Evolutionary conservation across 2,329 filamentous ascomycete species (phyloP), one percentile per base, ranked within the genome.

Genomic region (Colletotrichum spinosum): DNA sequence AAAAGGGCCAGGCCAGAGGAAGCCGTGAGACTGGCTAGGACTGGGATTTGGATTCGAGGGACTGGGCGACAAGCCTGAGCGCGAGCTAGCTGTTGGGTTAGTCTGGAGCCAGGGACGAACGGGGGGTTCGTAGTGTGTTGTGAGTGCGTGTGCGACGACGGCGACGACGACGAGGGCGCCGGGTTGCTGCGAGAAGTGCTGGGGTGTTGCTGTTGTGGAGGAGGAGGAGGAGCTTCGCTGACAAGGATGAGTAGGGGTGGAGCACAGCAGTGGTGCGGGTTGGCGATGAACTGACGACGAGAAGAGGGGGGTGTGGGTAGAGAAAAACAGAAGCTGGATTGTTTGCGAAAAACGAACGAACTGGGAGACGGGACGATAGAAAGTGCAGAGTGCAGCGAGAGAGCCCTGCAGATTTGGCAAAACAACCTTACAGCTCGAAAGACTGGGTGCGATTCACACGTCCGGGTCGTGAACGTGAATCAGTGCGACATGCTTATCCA

Each of bases 11-110:
- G 33, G 49, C 39, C 34, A 13, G 50, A 25, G 46, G 35, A 67
- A 65, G 45, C 65, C 62, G 58, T 48, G 17, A 45, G 58, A 65
- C 52, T 65, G 58, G 62, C 52, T 42, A 17, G 46, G 58, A 65
- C 52, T 65, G 62, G 62, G 62, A 54, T 65, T 56, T 39, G 62
- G 62, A 54, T 65, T 56, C 46, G 62, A 52, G 48, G 62, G 62
- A 62, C 51, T 55, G 51, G 51, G 57, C 57, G 46, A 45, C 8
- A 39, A 62, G 62, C 62, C 58, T 65, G 58, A 65, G 62, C 41
- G 52, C 44, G 37, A 41, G 52, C 33, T 48, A 58, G 42, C 46
- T 52, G 25, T 17, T 42, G 45, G 48, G 15, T 48, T 65, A 65
- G 62, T 34, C 51, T 13, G 46, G 37, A 45, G 15, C 51, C 53